A percentile compares a stretch with the other conserved stretches of the same genome.
phyloP scores from a whole-genome alignment of 23 red algal genomes.

The Agarophyton chilense region DNA sequence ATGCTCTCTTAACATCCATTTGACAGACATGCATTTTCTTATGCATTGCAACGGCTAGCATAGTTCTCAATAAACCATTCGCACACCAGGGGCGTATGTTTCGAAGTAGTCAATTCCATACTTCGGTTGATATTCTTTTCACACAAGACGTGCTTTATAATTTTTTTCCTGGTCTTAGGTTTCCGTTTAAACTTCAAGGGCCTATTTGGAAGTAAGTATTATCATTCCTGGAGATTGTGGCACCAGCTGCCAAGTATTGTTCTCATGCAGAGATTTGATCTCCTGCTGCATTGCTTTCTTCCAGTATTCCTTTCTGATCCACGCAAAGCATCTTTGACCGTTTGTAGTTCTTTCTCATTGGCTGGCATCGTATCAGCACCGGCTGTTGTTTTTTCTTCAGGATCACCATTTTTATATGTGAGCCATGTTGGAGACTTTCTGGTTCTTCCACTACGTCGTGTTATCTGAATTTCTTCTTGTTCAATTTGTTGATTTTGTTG shows the following conservation, averaged over 20 bases:
- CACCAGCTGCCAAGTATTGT: conserved; percentile 15
- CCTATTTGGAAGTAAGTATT: neutral
- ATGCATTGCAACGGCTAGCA: conserved; percentile 1
- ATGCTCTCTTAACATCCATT: no score
- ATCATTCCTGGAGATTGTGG: neutral
- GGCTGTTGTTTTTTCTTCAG: neutral
- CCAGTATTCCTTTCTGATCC: neutral
- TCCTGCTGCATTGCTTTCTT: conserved; percentile 1
- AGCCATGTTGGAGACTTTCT: neutral
- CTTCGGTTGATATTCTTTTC: conserved; percentile 26
- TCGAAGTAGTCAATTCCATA: conserved; percentile 24
- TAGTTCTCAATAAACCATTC: neutral
- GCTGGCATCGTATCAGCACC: neutral
- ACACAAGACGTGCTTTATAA: conserved; percentile 26
- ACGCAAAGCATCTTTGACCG: neutral
- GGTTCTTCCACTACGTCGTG: neutral
- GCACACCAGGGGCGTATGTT: neutral
- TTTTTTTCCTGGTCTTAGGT: neutral
- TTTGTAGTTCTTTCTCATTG: neutral
- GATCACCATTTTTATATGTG: neutral
- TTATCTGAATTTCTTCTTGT: neutral
- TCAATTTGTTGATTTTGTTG: neutral
- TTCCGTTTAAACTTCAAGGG: neutral
- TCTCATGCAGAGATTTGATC: neutral
- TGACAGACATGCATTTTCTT: neutral